These are phyloP conservation scores for Xylaria digitata DNA, from an alignment of 2,329 filamentous ascomycete genomes.

Conservation along the genomic window DNA sequence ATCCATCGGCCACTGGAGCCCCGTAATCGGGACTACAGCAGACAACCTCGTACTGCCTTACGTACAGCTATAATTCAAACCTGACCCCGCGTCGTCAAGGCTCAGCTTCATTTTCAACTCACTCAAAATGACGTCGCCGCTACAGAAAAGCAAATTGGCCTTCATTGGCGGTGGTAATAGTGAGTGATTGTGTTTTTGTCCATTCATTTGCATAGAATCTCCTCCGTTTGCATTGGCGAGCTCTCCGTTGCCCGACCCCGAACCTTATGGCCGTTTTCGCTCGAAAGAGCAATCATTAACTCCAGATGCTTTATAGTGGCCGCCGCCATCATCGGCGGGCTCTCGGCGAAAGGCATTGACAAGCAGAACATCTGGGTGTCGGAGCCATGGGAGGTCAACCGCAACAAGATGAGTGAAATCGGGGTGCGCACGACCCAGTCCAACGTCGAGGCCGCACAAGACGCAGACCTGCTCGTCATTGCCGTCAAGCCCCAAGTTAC, in stretches of 20 bases:
- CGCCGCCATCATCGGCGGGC: conserved; percentile 62
- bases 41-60: too few species aligned
- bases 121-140: conserved; percentile 44
- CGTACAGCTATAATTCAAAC: conserved; percentile 8
- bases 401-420: conserved; percentile 59
- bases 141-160: conserved; percentile 47
- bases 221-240: background rate
- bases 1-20: background rate
- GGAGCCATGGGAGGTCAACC: conserved; percentile 65
- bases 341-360: conserved; percentile 57
- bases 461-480: conserved; percentile 60
- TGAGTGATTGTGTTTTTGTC: conserved; percentile 21
- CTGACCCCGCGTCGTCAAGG: conserved; percentile 21
- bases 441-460: conserved; percentile 58
- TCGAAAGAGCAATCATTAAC: conserved; percentile 22
- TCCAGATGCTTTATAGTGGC: conserved; percentile 50
- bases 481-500: conserved; percentile 65
- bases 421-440: conserved; percentile 60
- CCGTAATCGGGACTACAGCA: conserved; percentile 16
- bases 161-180: conserved; percentile 60
- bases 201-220: background rate
- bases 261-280: background rate
- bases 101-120: conserved; percentile 18
- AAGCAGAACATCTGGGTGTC: conserved; percentile 60
- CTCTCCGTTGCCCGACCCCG: background rate